Base-by-base conservation (phyloP, 2,329 filamentous ascomycete genomes). In the Scorias spongiosa region DNA sequence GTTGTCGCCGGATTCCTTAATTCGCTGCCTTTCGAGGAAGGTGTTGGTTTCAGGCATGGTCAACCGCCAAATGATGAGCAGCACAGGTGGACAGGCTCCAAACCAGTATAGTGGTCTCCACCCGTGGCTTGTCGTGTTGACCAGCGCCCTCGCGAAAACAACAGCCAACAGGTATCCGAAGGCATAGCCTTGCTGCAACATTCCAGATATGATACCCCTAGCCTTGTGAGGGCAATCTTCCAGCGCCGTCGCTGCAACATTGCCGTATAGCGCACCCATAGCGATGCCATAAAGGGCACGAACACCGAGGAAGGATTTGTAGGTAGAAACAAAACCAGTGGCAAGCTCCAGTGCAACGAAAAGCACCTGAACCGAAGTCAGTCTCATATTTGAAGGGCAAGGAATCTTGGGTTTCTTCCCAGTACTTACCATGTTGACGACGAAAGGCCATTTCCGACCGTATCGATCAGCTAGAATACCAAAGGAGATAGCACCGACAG, bases 31-130 rank as follows among this genome's bases (percentile, higher is more conserved):
- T 56, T 82, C 75, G 39, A 68, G 70, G 63, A 81, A 93, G 1
- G 78, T 74, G 39, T 81, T 65, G 0, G 86, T 93, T 66, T 94
- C 87, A 5, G 84, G 82, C 1, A 94, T 71, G 58, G 73, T 76
- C 17, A 89, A 66, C 29, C 87, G 80, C 69, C 83, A 86, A 44
- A 78, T 56, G 57, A 93, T 93, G 63, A 93, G 81, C 29, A 93
- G 61, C 2, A 87, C 71, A 0, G 87, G 87, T 0, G 84, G 84
- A 32, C 80, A 75, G 5, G 86, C 84, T 10, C 80, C 86, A 60
- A 93, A 93, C 86, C 87, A 94, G 68, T 80, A 93, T 0, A 93
- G 68, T 0, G 86, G 84, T 7, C 87, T 72, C 87, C 87, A 94
- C 42, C 73, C 78, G 57, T 93, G 80, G 1, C 76, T 61, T 0